These are phyloP conservation scores for Aspergillus glaucus DNA, from an alignment of 2,329 filamentous ascomycete species.

Conservation along the genomic window DNA sequence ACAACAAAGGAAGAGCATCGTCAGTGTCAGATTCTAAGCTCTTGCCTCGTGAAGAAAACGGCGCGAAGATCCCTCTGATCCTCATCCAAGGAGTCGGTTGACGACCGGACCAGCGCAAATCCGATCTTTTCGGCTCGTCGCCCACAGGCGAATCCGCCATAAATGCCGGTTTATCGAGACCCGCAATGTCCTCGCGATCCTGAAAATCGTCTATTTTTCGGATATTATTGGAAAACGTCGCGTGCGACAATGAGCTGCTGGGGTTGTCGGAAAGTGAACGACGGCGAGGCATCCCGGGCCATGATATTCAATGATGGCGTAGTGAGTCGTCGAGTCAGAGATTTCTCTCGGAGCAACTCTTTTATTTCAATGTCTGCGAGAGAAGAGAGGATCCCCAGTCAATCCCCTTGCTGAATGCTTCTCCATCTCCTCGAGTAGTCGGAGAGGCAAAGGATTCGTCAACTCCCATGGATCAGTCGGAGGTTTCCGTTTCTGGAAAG, in stretches of 20 bases:
- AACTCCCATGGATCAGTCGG: too few relatives aligned
- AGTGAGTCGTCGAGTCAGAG: too few relatives aligned
- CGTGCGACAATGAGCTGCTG: neutral
- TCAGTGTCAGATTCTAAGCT: neutral
- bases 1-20: slow-evolving; percentile 3
- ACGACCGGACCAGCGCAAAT: neutral
- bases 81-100: neutral
- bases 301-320: neutral
- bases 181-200: neutral
- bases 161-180: neutral
- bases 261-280: neutral
- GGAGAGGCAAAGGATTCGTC: too few relatives aligned
- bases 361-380: too few relatives aligned
- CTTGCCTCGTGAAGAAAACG: slow-evolving; percentile 1
- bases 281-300: neutral
- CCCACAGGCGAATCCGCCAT: neutral
- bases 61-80: slow-evolving; percentile 8
- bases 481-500: too few relatives aligned
- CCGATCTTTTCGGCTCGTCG: neutral
- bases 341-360: too few relatives aligned
- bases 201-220: neutral
- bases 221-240: neutral
- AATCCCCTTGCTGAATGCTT: too few relatives aligned
- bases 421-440: too few relatives aligned
- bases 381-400: too few relatives aligned